These are phyloP conservation scores for Pichia nanzhaoensis DNA, from an alignment of 805 yeast species.

Conservation along the genomic window DNA sequence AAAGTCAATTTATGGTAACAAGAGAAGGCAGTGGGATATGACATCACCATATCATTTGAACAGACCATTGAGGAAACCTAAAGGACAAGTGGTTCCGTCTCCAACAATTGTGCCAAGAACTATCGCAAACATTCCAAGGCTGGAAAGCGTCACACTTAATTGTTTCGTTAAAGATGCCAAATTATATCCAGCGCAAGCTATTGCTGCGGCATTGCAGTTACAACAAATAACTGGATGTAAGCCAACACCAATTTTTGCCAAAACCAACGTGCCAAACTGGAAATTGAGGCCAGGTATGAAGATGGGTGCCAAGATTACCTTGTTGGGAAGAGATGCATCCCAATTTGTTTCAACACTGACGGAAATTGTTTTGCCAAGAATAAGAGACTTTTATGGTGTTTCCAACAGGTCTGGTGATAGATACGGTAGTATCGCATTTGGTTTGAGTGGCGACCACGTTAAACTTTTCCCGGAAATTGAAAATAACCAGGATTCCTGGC, in stretches of 20 bases:
- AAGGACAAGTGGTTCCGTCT: constrained; percentile 66
- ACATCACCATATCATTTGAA: constrained; percentile 83
- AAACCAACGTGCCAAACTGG: constrained; percentile 79
- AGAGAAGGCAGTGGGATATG: constrained; percentile 79
- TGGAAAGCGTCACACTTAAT: constrained; percentile 63
- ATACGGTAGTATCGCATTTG: constrained; percentile 81
- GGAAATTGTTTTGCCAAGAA: constrained; percentile 88
- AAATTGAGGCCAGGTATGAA: constrained; percentile 78
- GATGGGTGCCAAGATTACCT: constrained; percentile 81
- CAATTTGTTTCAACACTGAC: constrained; percentile 83
- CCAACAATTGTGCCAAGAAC: constrained; percentile 66
- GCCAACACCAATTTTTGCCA: constrained; percentile 66
- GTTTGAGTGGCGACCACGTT: constrained; percentile 69
- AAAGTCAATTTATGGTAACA: constrained; percentile 50
- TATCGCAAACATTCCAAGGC: constrained; percentile 64
- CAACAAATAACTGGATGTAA: constrained; percentile 94
- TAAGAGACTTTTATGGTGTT: constrained; percentile 80
- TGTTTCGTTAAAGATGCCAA: constrained; percentile 71
- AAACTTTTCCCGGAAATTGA: constrained; percentile 91
- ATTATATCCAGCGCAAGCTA: constrained; percentile 62
- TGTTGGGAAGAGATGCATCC: constrained; percentile 74
- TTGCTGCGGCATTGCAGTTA: constrained; percentile 70
- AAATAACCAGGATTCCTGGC: constrained; percentile 83
- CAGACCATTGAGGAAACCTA: constrained; percentile 71
- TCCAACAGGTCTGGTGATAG: constrained; percentile 73